These are phyloP conservation scores for Aegilops tauschii DNA, from an alignment of 176 grass and related monocot species.

Conservation along the genomic window DNA sequence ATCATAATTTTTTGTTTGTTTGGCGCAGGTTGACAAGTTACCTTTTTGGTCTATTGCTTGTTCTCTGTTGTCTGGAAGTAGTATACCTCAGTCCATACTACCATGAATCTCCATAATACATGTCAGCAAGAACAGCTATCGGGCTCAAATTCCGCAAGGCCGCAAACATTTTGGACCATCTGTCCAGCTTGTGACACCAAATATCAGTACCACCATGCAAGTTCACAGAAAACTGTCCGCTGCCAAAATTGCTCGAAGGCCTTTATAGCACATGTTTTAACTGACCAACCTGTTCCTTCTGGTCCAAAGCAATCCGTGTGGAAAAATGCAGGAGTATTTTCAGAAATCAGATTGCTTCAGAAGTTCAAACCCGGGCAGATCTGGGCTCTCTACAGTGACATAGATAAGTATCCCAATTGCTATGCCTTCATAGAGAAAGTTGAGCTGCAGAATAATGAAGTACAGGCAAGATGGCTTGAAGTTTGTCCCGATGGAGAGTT, in stretches of 20 bases:
- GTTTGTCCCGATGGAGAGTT: constrained; percentile 29
- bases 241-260: constrained; percentile 84
- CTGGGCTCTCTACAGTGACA: constrained; percentile 80
- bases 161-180: constrained; percentile 76
- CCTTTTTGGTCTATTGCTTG: not conserved
- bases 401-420: constrained; percentile 67
- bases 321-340: constrained; percentile 44
- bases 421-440: constrained; percentile 55
- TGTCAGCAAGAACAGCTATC: not conserved
- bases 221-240: constrained; percentile 57
- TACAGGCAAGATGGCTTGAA: constrained; percentile 69
- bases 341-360: constrained; percentile 40
- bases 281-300: constrained; percentile 40
- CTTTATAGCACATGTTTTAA: constrained; percentile 65
- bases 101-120: constrained; percentile 22
- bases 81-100: not conserved
- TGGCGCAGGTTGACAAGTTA: constrained; percentile 11
- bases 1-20: not conserved
- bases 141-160: constrained; percentile 14
- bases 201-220: constrained; percentile 67
- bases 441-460: constrained; percentile 22
- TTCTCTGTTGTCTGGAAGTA: not conserved
- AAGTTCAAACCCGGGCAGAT: constrained; percentile 52
- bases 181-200: constrained; percentile 63
- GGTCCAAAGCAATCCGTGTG: constrained; percentile 20